Conservation (phyloP, 1,139 yeast species). For the Pneumocystis jirovecii region DNA sequence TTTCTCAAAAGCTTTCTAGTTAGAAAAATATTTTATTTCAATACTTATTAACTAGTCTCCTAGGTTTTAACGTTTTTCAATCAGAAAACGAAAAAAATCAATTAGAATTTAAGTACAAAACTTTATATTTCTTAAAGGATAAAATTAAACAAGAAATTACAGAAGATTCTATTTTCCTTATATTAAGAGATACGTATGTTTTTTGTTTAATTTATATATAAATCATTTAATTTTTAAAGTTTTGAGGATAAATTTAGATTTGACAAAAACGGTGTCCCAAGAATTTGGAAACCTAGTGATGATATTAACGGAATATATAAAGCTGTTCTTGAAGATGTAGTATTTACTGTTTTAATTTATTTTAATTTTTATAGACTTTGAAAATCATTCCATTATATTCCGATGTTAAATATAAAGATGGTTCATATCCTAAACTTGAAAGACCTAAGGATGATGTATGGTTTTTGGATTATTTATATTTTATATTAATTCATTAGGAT, state of each 20-base stretch:
- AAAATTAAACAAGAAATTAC: constrained; percentile 39
- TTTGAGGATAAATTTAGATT: constrained; percentile 77
- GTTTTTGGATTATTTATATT: constrained; percentile 20
- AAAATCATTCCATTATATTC: constrained; percentile 7
- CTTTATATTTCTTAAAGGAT: constrained; percentile 54
- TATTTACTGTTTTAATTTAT: not conserved
- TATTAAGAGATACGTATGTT: constrained; percentile 27
- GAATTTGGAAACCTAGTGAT: constrained; percentile 57
- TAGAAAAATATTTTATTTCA: constrained; percentile 14
- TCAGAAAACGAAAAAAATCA: constrained; percentile 32
- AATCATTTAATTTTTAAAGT: constrained; percentile 1
- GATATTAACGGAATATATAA: constrained; percentile 59
- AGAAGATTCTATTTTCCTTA: constrained; percentile 23
- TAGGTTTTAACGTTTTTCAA: constrained; percentile 36
- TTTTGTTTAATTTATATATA: not conserved
- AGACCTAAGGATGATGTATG: constrained; percentile 19
- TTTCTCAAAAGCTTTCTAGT: not conserved
- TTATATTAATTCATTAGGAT: constrained; percentile 18
- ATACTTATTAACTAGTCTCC: constrained; percentile 17
- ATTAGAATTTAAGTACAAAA: constrained; percentile 33
- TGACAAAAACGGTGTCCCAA: constrained; percentile 70
- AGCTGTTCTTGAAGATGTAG: constrained; percentile 42
- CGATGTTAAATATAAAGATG: constrained; percentile 7
- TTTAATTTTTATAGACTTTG: constrained; percentile 5
- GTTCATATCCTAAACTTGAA: constrained; percentile 37